Percentiles rank a stretch among this genome's conserved stretches.
Conservation (phyloP, 495 filamentous ascomycete species). For the Penicillium daleae region DNA sequence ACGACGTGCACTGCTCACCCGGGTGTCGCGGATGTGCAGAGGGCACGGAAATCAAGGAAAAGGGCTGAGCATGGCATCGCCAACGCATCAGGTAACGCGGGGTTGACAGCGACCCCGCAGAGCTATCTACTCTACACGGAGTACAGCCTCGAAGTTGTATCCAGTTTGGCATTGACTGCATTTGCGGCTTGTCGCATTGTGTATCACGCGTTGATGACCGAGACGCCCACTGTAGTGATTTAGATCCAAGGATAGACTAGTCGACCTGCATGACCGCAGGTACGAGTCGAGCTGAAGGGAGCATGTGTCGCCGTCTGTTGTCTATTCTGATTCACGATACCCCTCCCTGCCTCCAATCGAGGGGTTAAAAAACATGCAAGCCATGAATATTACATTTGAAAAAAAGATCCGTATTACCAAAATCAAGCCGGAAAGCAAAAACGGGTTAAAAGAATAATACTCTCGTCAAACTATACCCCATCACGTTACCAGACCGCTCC, state of each 20-base stretch:
- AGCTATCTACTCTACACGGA: conserved; percentile 1
- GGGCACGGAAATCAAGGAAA: conserved; percentile 25
- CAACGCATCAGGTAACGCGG: conserved; percentile 39
- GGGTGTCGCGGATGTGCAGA: conserved; percentile 21
- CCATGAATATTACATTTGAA: not conserved
- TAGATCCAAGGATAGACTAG: not conserved
- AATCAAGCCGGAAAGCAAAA: not conserved
- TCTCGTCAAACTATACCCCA: not conserved
- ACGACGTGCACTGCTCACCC: conserved; percentile 3
- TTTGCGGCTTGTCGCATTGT: conserved; percentile 3
- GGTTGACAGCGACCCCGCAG: conserved; percentile 29
- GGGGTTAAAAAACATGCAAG: not conserved
- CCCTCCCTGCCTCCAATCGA: not conserved
- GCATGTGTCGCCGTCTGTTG: not conserved
- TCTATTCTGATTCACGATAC: not conserved
- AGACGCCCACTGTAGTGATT: not conserved
- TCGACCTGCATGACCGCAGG: conserved; percentile 22
- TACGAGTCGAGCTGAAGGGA: conserved; percentile 12
- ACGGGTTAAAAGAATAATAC: no score
- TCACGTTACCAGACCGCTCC: conserved; percentile 15
- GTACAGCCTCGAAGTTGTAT: not conserved
- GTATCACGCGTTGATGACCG: conserved; percentile 8
- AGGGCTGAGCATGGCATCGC: conserved; percentile 26
- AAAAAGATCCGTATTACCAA: not conserved
- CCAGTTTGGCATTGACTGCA: not conserved